These are phyloP conservation scores for Helotiales sp. DNA, from an alignment of 2,329 filamentous ascomycete genomes.

Conservation along the genomic window DNA sequence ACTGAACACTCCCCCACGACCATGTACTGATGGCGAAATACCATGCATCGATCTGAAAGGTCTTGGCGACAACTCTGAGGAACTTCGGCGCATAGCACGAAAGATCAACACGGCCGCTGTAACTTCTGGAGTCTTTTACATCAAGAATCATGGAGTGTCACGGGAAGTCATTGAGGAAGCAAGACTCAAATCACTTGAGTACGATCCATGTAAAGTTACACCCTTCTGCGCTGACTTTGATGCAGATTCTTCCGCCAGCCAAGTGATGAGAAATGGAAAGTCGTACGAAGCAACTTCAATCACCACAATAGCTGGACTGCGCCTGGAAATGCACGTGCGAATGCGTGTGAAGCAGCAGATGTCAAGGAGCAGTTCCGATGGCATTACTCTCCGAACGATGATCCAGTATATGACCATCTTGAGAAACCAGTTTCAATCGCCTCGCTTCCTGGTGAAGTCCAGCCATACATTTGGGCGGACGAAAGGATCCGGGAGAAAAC, in stretches of 20 bases:
- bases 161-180: background rate
- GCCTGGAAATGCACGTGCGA: background rate
- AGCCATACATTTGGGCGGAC: background rate
- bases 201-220: no score
- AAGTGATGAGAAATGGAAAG: background rate
- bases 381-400: background rate
- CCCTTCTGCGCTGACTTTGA: no score
- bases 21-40: background rate
- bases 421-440: background rate
- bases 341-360: background rate
- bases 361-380: constrained; percentile 1
- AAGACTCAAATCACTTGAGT: background rate
- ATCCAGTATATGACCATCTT: background rate
- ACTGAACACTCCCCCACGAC: background rate
- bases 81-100: background rate
- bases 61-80: background rate
- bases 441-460: background rate
- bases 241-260: background rate
- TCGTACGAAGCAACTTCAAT: background rate
- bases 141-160: constrained; percentile 2
- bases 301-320: constrained; percentile 2
- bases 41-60: background rate
- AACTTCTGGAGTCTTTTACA: background rate
- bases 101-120: background rate
- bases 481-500: background rate